Percentiles rank a stretch among this genome's conserved stretches.
Conservation (phyloP, 768 basidiomycete species). For the Rhodotorula graminis region DNA sequence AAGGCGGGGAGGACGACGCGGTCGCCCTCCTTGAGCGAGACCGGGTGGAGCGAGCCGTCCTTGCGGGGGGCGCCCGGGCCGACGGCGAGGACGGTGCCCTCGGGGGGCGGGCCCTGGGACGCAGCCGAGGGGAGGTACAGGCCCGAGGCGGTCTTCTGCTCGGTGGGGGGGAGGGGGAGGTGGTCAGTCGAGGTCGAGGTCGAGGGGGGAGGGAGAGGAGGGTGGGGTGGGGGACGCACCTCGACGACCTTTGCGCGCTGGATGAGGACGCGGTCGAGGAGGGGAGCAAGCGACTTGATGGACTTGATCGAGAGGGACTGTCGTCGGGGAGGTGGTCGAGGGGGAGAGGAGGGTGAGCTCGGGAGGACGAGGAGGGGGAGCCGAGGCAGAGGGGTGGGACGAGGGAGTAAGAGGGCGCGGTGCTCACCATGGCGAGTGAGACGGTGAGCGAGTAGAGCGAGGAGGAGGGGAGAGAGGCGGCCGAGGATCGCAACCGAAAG, state of each 20-base stretch:
- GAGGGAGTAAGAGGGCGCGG: too few species aligned
- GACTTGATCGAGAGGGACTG: slow-evolving; percentile 60
- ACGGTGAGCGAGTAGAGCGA: neutral
- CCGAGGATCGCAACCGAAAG: neutral
- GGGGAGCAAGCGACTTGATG: slow-evolving; percentile 81
- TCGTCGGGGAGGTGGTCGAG: neutral
- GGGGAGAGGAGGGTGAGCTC: neutral
- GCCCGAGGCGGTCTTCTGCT: slow-evolving; percentile 93
- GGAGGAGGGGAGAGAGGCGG: neutral
- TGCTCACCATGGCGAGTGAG: slow-evolving; percentile 8
- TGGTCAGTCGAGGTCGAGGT: neutral
- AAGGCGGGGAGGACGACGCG: slow-evolving; percentile 89
- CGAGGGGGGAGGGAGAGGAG: neutral
- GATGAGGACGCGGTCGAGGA: slow-evolving; percentile 93
- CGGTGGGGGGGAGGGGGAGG: slow-evolving; percentile 49
- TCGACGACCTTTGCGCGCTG: slow-evolving; percentile 96
- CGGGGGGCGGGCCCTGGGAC: slow-evolving; percentile 79
- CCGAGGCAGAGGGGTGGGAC: too few species aligned
- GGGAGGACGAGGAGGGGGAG: neutral
- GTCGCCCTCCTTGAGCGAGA: slow-evolving; percentile 79
- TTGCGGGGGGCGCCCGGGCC: slow-evolving; percentile 92
- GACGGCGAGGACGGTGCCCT: slow-evolving; percentile 91
- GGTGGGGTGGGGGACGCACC: slow-evolving; percentile 56
- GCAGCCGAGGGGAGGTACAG: slow-evolving; percentile 92
- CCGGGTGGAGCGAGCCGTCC: slow-evolving; percentile 69